Conservation (phyloP, 1,284 basidiomycete species). For the Pulveroboletus sp. region DNA sequence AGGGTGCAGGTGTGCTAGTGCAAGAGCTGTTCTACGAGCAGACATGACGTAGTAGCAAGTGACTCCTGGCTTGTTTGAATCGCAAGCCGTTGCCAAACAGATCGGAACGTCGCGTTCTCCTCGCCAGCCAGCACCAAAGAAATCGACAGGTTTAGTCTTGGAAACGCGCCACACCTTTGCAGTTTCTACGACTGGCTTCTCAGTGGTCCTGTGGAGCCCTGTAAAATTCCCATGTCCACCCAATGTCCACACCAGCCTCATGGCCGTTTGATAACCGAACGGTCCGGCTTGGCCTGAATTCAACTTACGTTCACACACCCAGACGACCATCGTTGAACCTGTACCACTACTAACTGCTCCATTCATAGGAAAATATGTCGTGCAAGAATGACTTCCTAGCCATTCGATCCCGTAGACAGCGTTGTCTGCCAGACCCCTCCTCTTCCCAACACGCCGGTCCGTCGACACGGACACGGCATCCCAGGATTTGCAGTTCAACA, state of each 20-base stretch:
- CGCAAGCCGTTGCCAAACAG: constrained; percentile 22
- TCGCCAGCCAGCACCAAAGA: background rate
- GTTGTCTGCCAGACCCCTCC: background rate
- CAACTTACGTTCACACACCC: constrained; percentile 35
- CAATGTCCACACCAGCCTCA: constrained; percentile 13
- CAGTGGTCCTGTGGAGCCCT: background rate
- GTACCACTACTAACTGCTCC: constrained; percentile 22
- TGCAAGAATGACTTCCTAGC: constrained; percentile 16
- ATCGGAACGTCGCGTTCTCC: too few species aligned
- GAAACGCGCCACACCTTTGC: too few species aligned
- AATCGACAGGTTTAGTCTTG: background rate
- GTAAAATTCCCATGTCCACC: constrained; percentile 13
- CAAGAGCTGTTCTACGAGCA: constrained; percentile 1
- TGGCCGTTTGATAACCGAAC: constrained; percentile 23
- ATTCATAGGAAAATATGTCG: constrained; percentile 22
- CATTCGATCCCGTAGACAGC: constrained; percentile 6
- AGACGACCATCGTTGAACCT: constrained; percentile 21
- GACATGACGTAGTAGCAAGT: constrained; percentile 9
- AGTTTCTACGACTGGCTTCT: background rate
- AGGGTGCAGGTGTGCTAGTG: constrained; percentile 3
- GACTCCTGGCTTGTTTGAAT: constrained; percentile 16
- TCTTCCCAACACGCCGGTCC: constrained; percentile 9
- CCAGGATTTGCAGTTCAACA: constrained; percentile 20
- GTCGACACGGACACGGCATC: constrained; percentile 7
- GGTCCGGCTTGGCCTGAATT: constrained; percentile 21